Conservation (phyloP, 1,284 basidiomycete species). For the Microbotryum saponariae region DNA sequence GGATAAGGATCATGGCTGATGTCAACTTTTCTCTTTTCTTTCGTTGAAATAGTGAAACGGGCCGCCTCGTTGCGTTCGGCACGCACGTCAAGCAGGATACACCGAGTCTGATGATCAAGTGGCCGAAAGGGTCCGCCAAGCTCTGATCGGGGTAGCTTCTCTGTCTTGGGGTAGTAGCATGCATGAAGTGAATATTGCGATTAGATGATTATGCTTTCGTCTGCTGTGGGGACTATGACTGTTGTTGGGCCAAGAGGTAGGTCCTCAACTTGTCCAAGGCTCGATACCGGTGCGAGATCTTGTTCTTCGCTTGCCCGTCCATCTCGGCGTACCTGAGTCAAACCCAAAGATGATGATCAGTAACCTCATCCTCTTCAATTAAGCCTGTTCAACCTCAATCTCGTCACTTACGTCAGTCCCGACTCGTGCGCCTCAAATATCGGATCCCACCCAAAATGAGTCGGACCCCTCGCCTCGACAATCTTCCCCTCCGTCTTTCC, state of each 20-base stretch:
- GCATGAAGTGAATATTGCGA: no score
- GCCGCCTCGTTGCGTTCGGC: conserved; percentile 14
- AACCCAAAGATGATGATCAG: conserved; percentile 12
- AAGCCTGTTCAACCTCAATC: no score
- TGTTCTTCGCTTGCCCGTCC: conserved; percentile 73
- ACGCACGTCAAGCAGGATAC: conserved; percentile 27
- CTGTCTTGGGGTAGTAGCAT: no score
- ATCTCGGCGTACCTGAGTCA: conserved; percentile 82
- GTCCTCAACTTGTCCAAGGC: conserved; percentile 72
- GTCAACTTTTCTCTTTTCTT: background rate
- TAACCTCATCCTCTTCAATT: background rate
- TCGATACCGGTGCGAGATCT: conserved; percentile 78
- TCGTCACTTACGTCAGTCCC: conserved; percentile 58
- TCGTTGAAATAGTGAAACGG: conserved; percentile 4
- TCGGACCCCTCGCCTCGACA: conserved; percentile 72
- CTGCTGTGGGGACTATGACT: background rate
- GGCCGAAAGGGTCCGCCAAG: no score
- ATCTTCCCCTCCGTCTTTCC: conserved; percentile 81
- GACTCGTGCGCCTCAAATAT: conserved; percentile 67
- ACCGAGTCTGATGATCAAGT: background rate
- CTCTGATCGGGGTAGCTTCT: no score
- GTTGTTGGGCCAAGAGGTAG: conserved; percentile 48
- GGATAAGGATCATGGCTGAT: background rate
- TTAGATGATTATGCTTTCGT: no score
- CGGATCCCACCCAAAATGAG: conserved; percentile 63